A percentile compares a stretch with the other conserved stretches of the same genome.
Conservation (phyloP, 1,284 basidiomycete species). For the Microbotryum scabiosae region DNA sequence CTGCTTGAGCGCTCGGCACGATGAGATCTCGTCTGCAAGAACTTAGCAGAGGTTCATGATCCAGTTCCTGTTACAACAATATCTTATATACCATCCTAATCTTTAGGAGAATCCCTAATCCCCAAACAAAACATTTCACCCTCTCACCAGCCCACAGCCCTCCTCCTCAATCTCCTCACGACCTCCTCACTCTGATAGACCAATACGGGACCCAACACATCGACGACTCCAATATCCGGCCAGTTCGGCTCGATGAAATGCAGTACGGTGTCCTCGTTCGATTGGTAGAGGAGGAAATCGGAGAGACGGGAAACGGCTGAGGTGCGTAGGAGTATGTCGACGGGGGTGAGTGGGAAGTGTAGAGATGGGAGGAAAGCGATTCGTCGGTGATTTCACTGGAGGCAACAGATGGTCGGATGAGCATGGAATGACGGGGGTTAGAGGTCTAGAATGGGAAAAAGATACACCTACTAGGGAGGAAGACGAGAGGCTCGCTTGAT, state of each 20-base stretch:
- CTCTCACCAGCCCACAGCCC: background rate
- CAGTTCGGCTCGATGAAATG: constrained; percentile 86
- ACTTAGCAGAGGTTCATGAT: no score
- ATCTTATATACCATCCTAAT: no score
- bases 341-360: constrained; percentile 47
- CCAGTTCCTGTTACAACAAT: no score
- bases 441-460: constrained; percentile 6
- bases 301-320: constrained; percentile 84
- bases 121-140: no score
- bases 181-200: constrained; percentile 55
- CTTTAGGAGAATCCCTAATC: no score
- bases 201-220: constrained; percentile 75
- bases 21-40: no score
- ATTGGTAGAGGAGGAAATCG: constrained; percentile 92
- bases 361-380: constrained; percentile 57
- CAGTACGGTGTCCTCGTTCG: constrained; percentile 73
- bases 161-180: background rate
- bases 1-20: no score
- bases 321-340: constrained; percentile 87
- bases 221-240: constrained; percentile 86
- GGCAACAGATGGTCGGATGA: background rate
- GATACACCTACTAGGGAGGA: constrained; percentile 41
- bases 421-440: constrained; percentile 10
- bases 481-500: constrained; percentile 46
- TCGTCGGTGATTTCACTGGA: constrained; percentile 54